A percentile compares a stretch with the other conserved stretches of the same genome.
Evolutionary conservation across 352 stramenopile species (phyloP).

Genomic region (Plasmopara viticola): DNA sequence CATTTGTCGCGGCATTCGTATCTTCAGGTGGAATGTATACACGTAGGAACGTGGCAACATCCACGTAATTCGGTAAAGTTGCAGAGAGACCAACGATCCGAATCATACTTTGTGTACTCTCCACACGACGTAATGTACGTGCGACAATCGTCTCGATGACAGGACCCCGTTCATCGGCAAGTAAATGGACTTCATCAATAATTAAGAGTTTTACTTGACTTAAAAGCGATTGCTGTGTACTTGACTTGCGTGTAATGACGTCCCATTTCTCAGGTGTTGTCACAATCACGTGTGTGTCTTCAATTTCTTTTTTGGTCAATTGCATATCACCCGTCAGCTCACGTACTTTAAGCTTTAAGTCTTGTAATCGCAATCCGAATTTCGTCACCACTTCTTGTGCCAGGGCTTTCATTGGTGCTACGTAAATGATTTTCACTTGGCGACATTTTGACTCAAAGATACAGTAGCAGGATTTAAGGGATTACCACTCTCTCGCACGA

Average conservation of each 20-base stretch:
- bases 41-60: conserved; percentile 96
- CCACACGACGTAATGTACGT: conserved; percentile 94
- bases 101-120: conserved; percentile 96
- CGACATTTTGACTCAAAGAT: conserved; percentile 21
- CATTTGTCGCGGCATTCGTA: conserved; percentile 66
- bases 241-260: conserved; percentile 97
- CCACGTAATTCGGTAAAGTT: conserved; percentile 98
- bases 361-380: conserved; percentile 86
- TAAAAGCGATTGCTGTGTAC: conserved; percentile 86
- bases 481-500: conserved; percentile 17
- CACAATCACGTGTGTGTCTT: conserved; percentile 94
- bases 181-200: conserved; percentile 99
- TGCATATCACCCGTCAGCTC: conserved; percentile 99
- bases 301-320: conserved; percentile 94
- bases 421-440: conserved; percentile 94
- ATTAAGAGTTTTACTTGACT: conserved; percentile 95
- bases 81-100: conserved; percentile 97
- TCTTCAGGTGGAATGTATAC: conserved; percentile 79
- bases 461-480: conserved; percentile 20
- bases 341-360: conserved; percentile 67
- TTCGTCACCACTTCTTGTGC: conserved; percentile 99
- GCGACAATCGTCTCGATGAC: conserved; percentile 99
- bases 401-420: conserved; percentile 97
- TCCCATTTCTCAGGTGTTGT: conserved; percentile 99
- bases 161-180: conserved; percentile 96